Base-by-base conservation (phyloP, 768 basidiomycete species). In the Boletus barrowsii region DNA sequence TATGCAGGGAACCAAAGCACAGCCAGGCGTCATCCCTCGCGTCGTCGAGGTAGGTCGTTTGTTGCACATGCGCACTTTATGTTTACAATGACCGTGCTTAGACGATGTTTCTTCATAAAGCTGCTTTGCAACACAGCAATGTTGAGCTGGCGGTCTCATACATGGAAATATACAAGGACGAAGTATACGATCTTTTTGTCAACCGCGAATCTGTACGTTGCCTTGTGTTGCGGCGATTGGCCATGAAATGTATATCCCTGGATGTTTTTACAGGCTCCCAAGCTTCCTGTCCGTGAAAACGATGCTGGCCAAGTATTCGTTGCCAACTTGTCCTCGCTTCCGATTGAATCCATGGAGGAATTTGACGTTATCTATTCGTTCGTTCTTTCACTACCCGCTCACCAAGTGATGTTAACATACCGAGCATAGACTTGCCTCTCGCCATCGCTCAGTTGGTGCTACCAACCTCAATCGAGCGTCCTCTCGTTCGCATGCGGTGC, bases 101-200 rank as follows among this genome's bases (percentile, higher is more conserved):
- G 83, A 79, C 78, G 2, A 79, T 89, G 68, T 86, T 86, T 63
- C 75, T 77, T 49, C 77, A 77, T 64, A 77, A 76, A 62, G 59
- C 68, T 46, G 47, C 67, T 20, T 64, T 78, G 42, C 63, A 71
- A 42, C 65, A 73, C 43, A 74, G 78, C 41, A 68, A 76, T 36
- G 76, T 83, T 5, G 75, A 77, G 2, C 71, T 86, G 22, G 63
- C 76, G 6, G 74, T 88, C 14, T 88, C 88, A 1, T 93, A 93
- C 57, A 88, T 91, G 83, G 92, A 95, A 68, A 91, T 95, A 49
- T 91, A 93, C 72, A 90, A 90, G 64, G 92, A 95, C 64, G 93
- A 95, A 57, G 87, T 89, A 4, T 94, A 90, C 62, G 93, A 94
- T 66, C 79, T 96, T 24, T 78, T 95, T 4, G 89, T 89, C 1